Evolutionary conservation across 176 grass and related monocot species (phyloP).

Genomic region (Eragrostis nindensis): DNA sequence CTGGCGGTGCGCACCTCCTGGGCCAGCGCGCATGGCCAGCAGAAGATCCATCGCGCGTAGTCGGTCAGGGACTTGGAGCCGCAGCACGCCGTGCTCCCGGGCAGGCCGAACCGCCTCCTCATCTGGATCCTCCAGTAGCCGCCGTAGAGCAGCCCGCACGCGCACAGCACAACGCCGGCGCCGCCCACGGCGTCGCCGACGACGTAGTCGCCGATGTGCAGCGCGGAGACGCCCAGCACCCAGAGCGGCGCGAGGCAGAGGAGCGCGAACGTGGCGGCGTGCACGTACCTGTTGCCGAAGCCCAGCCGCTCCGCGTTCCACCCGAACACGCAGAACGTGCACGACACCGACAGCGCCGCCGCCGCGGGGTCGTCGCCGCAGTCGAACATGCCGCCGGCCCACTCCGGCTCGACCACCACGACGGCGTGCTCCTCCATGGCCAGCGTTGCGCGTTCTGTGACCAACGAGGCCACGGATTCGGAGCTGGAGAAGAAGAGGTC

Average conservation of each 20-base stretch:
- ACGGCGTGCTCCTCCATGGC: conserved; percentile 5
- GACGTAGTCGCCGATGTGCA: conserved; percentile 52
- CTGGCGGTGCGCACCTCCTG: conserved; percentile 85
- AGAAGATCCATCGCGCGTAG: conserved; percentile 78
- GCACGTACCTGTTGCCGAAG: conserved; percentile 70
- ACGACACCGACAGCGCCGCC: conserved; percentile 50
- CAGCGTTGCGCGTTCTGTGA: no score
- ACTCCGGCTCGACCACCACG: conserved; percentile 52
- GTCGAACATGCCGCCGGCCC: conserved; percentile 65
- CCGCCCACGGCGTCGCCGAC: conserved; percentile 53
- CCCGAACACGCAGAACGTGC: conserved; percentile 78
- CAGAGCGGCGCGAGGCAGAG: conserved; percentile 75
- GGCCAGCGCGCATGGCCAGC: conserved; percentile 72
- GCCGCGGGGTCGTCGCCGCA: conserved; percentile 17
- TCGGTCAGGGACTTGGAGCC: conserved; percentile 58
- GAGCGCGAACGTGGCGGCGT: conserved; percentile 63
- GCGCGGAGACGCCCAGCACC: conserved; percentile 71
- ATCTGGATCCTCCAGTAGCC: conserved; percentile 86
- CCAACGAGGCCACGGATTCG: no score
- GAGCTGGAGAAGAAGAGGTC: neutral
- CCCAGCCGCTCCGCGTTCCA: conserved; percentile 85
- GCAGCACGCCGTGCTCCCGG: conserved; percentile 37
- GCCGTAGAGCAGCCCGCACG: conserved; percentile 65
- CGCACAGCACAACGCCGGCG: conserved; percentile 61
- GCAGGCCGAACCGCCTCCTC: conserved; percentile 58